Conservation (phyloP, 345 rosid species). For the Bretschneidera sinensis region DNA sequence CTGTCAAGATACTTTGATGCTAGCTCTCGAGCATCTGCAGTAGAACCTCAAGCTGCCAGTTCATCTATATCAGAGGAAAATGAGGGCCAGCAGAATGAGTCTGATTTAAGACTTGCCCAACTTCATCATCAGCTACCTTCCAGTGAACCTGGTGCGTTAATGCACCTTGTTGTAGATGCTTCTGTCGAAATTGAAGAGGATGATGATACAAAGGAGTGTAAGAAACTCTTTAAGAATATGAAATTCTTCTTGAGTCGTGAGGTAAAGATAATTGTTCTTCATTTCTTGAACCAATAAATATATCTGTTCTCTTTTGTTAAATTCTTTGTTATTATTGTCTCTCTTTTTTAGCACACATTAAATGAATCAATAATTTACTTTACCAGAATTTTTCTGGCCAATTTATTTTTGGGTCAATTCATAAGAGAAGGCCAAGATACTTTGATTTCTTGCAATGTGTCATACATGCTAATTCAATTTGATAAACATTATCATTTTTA, state of each 20-base stretch:
- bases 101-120: constrained; percentile 89
- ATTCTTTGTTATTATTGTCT: no score
- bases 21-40: constrained; percentile 36
- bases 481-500: neutral
- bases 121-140: constrained; percentile 93
- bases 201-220: constrained; percentile 78
- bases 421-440: no score
- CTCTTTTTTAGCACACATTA: no score
- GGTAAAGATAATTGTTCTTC: constrained; percentile 39
- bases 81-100: constrained; percentile 40
- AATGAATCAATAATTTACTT: no score
- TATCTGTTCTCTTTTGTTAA: no score
- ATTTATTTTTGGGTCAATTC: no score
- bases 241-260: constrained; percentile 92
- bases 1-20: constrained; percentile 72
- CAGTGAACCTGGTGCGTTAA: constrained; percentile 88
- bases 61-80: constrained; percentile 41
- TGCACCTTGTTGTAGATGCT: constrained; percentile 76
- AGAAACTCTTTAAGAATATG: constrained; percentile 61
- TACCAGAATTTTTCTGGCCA: no score
- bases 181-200: constrained; percentile 72
- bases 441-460: no score
- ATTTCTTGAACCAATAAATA: no score
- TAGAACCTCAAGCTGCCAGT: constrained; percentile 32
- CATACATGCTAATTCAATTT: neutral